Evolutionary conservation across 2,329 filamentous ascomycete species (phyloP).

Genomic region (Didymella segeticola): DNA sequence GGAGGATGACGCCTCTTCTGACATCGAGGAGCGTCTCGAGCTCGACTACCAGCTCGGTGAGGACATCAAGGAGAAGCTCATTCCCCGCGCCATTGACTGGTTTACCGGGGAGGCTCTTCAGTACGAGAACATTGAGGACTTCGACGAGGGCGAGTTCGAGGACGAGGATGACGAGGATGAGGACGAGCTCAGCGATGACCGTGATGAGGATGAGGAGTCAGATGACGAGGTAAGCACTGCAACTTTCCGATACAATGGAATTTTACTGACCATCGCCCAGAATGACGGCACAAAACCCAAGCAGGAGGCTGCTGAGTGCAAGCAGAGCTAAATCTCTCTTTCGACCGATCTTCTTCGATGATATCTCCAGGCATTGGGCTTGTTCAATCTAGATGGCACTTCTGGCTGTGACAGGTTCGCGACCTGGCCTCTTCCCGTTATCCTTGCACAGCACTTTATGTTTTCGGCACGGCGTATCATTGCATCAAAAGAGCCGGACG

Average conservation of each 20-base stretch:
- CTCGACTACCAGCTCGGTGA: conserved; percentile 98
- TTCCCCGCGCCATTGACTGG: conserved; percentile 98
- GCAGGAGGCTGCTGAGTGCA: conserved; percentile 55
- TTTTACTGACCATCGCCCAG: conserved; percentile 31
- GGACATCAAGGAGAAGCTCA: conserved; percentile 99
- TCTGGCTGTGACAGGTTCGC: conserved; percentile 20
- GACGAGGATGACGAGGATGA: conserved; percentile 94
- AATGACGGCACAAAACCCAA: conserved; percentile 53
- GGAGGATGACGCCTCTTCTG: conserved; percentile 79
- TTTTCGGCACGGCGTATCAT: conserved; percentile 38
- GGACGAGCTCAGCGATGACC: conserved; percentile 82
- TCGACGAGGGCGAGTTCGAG: conserved; percentile 82
- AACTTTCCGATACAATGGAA: background rate
- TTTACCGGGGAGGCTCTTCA: conserved; percentile 98
- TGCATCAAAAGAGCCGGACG: conserved; percentile 36
- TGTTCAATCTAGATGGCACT: conserved; percentile 40
- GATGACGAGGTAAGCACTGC: conserved; percentile 48
- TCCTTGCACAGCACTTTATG: conserved; percentile 25
- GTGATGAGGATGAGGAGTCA: conserved; percentile 71
- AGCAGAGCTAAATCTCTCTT: conserved; percentile 49
- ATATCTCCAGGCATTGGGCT: conserved; percentile 27
- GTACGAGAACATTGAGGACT: conserved; percentile 90
- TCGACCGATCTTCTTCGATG: conserved; percentile 29
- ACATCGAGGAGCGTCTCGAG: conserved; percentile 97
- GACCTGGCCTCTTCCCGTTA: conserved; percentile 22